Evolutionary conservation across 2,329 filamentous ascomycete genomes (phyloP), one percentile per base, ranked within the genome.

Genomic region (Alternaria postmessia): DNA sequence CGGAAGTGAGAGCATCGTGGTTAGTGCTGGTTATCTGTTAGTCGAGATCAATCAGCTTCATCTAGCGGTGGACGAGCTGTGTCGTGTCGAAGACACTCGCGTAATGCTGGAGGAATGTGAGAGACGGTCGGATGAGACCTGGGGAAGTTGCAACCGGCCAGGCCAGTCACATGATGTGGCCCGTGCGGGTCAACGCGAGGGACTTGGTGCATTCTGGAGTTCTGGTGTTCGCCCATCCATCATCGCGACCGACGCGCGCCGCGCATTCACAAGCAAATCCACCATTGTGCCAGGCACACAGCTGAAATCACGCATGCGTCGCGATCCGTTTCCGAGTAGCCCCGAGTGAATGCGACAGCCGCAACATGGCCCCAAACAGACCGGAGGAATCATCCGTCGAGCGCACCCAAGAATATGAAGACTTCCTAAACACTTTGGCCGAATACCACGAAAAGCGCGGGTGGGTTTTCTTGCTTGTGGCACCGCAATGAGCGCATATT

Each of bases 401-500:
- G 64, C 79, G 74, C 68, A 81, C 80, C 9, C 68, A 86, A 51
- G 92, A 95, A 80, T 93, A 93, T 79, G 86, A 90, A 57, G 88
- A 91, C 43, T 96, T 96, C 77, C 91, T 96, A 74, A 83, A 86
- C 68, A 88, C 89, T 72, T 81, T 96, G 57, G 85, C 84, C 51
- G 87, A 84, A 47, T 96, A 92, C 75, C 92, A 96, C 79, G 85
- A 89, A 70, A 88, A 92, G 78, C 87, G 93, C 80, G 92, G 92
- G 85, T 86, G 69, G 34, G 82, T 78, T 18, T 52, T 61, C 14
- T 38, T 39, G 48, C 56, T 61, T 63, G 48, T 62, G 47, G 47
- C 62, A 43, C 54, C 44, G 63, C 67, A 70, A 67, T 72, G 57
- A 57, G 63, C 61, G 60, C 54, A 62, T 66, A 57, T 68, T 69